Evolutionary conservation across 495 filamentous ascomycete genomes (phyloP).

Genomic region (Aspergillus wentii): DNA sequence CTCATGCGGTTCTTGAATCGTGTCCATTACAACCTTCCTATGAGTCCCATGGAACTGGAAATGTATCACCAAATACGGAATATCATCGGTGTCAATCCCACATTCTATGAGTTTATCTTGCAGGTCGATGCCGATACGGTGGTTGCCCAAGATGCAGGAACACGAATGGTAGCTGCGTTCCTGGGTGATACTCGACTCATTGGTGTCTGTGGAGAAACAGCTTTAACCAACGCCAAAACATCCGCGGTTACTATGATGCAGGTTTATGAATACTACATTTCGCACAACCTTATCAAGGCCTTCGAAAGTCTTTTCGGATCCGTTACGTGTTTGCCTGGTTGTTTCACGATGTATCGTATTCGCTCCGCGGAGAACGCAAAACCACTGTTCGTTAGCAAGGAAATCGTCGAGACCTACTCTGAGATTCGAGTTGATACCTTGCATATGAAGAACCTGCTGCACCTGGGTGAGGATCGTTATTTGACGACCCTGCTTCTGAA

Average conservation of each 20-base stretch:
- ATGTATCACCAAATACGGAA: conserved; percentile 99
- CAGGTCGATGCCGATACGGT: conserved; percentile 98
- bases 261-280: conserved; percentile 99
- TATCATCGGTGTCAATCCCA: conserved; percentile 97
- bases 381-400: conserved; percentile 89
- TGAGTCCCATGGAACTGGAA: conserved; percentile 95
- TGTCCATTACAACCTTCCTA: conserved; percentile 91
- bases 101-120: conserved; percentile 95
- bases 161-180: conserved; percentile 89
- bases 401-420: conserved; percentile 79
- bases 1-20: conserved; percentile 98
- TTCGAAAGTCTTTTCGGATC: conserved; percentile 97
- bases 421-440: conserved; percentile 95
- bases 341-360: conserved; percentile 98
- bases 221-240: conserved; percentile 84
- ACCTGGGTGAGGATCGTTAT: conserved; percentile 89
- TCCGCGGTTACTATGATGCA: conserved; percentile 98
- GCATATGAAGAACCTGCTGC: conserved; percentile 97
- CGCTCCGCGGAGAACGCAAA: conserved; percentile 90
- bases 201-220: conserved; percentile 91
- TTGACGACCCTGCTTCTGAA: conserved; percentile 93
- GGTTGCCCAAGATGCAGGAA: conserved; percentile 85
- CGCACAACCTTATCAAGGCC: conserved; percentile 96
- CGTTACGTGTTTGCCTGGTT: conserved; percentile 95
- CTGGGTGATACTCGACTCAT: conserved; percentile 86